A percentile compares a stretch with the other conserved stretches of the same genome.
phyloP scores from a whole-genome alignment of 2,329 filamentous ascomycete species.

The Botrytis sinoallii region DNA sequence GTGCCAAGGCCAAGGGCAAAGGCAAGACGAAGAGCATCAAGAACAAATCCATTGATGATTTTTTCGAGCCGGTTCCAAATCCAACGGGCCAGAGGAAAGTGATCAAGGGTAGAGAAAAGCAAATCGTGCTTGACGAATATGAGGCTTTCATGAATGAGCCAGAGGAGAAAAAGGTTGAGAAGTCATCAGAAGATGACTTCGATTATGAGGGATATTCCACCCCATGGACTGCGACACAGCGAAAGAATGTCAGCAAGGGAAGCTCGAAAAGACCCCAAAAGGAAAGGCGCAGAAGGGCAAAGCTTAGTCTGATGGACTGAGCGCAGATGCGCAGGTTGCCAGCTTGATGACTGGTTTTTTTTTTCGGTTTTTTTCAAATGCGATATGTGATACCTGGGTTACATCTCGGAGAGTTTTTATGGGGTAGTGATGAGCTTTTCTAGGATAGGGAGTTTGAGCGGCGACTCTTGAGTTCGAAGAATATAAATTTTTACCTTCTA shows the following conservation, averaged over 20 bases:
- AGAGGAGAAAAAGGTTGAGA: fast-evolving
- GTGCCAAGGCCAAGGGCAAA: not conserved
- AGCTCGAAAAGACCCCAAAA: fast-evolving
- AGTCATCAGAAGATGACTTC: fast-evolving
- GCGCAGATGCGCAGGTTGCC: not conserved
- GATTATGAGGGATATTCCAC: not conserved
- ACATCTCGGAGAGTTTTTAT: not conserved
- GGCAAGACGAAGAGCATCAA: not conserved
- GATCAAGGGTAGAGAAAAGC: not conserved
- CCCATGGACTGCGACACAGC: not conserved
- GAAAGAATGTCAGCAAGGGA: not conserved
- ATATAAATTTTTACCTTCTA: fast-evolving
- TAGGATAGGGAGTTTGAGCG: fast-evolving
- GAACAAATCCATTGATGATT: fast-evolving
- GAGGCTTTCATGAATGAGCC: not conserved
- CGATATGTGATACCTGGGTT: not conserved
- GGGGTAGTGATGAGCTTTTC: not conserved
- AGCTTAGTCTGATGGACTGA: fast-evolving
- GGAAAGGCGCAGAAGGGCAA: not conserved
- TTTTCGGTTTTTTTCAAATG: not conserved
- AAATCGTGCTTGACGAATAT: not conserved
- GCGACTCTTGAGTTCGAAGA: not conserved
- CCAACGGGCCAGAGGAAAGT: not conserved
- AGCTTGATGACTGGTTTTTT: not conserved
- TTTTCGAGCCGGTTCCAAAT: not conserved